phyloP scores from a whole-genome alignment of 2,329 filamentous ascomycete species.

The Alternaria ventricosa region DNA sequence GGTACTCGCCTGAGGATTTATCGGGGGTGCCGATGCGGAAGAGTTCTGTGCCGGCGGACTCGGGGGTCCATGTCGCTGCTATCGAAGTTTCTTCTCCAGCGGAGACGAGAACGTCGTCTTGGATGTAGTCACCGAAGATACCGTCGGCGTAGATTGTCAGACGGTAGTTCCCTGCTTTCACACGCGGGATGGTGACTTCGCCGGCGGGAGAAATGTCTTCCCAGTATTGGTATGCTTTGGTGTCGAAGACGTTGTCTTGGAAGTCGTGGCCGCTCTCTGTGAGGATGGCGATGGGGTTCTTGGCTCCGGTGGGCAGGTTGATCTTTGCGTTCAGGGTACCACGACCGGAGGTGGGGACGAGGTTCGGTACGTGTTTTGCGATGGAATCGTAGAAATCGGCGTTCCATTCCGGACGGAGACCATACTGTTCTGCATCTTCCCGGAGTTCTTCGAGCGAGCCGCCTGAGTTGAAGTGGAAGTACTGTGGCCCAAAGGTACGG shows the following conservation, averaged over 20 bases:
- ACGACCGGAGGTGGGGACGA: conserved; percentile 60
- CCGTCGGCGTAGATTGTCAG: conserved; percentile 68
- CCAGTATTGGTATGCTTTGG: conserved; percentile 69
- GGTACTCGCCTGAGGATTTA: conserved; percentile 66
- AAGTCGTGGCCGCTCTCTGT: conserved; percentile 60
- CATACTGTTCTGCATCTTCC: conserved; percentile 58
- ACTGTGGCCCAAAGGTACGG: conserved; percentile 69
- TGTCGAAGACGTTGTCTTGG: conserved; percentile 65
- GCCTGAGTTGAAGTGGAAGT: conserved; percentile 68
- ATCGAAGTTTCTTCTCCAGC: conserved; percentile 47
- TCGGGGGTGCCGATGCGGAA: conserved; percentile 70
- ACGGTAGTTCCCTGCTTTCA: conserved; percentile 66
- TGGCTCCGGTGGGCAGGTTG: conserved; percentile 60
- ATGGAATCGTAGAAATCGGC: conserved; percentile 69
- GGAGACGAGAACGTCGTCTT: conserved; percentile 58
- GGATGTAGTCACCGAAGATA: conserved; percentile 65
- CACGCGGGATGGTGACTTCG: conserved; percentile 58
- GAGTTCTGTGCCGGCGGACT: conserved; percentile 64
- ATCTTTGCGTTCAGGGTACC: conserved; percentile 60
- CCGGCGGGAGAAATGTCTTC: conserved; percentile 55
- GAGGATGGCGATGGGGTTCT: conserved; percentile 62
- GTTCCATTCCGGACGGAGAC: conserved; percentile 62
- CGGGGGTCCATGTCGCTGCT: conserved; percentile 58
- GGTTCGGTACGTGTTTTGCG: conserved; percentile 64
- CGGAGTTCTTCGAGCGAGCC: conserved; percentile 53